These are phyloP conservation scores for Fraxinus angustifolia DNA, from an alignment of 305 asterid species.

Conservation along the genomic window DNA sequence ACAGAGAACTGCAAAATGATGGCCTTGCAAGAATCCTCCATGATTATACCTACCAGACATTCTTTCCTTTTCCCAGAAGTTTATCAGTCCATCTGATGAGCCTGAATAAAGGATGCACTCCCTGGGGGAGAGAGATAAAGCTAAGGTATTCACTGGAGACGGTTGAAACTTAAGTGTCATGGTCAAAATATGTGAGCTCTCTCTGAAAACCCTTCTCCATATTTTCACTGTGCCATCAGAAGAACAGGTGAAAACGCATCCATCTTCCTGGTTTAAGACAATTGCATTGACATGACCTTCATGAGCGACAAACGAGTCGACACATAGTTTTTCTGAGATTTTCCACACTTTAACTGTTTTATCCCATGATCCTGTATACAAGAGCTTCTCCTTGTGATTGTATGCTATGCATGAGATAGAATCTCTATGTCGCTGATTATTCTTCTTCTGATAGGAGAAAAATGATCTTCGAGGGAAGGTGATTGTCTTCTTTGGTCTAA, in stretches of 20 bases:
- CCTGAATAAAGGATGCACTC: slow-evolving; percentile 61
- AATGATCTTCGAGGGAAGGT: slow-evolving; percentile 54
- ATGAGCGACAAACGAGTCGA: slow-evolving; percentile 69
- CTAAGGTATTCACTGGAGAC: slow-evolving; percentile 59
- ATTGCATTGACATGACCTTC: slow-evolving; percentile 63
- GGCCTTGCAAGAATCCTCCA: slow-evolving; percentile 64
- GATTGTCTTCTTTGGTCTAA: slow-evolving; percentile 39
- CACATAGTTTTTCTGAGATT: slow-evolving; percentile 38
- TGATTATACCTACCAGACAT: slow-evolving; percentile 70
- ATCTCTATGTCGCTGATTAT: slow-evolving; percentile 34
- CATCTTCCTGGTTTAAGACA: slow-evolving; percentile 53
- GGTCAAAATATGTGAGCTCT: slow-evolving; percentile 58
- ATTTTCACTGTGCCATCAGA: slow-evolving; percentile 69
- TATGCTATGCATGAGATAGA: slow-evolving; percentile 59
- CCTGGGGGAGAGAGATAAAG: slow-evolving; percentile 28
- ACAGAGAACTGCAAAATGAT: slow-evolving; percentile 62
- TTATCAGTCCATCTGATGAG: slow-evolving; percentile 66
- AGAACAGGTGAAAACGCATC: slow-evolving; percentile 69
- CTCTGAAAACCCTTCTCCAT: slow-evolving; percentile 58
- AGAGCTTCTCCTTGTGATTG: slow-evolving; percentile 46
- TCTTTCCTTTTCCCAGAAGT: slow-evolving; percentile 68
- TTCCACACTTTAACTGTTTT: slow-evolving; percentile 67
- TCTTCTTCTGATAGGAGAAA: slow-evolving; percentile 34
- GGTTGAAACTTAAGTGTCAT: slow-evolving; percentile 61
- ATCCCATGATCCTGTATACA: slow-evolving; percentile 77